Evolutionary conservation across 305 asterid genomes (phyloP), one percentile per base, ranked within the genome.

Genomic region (Fraxinus floribunda): DNA sequence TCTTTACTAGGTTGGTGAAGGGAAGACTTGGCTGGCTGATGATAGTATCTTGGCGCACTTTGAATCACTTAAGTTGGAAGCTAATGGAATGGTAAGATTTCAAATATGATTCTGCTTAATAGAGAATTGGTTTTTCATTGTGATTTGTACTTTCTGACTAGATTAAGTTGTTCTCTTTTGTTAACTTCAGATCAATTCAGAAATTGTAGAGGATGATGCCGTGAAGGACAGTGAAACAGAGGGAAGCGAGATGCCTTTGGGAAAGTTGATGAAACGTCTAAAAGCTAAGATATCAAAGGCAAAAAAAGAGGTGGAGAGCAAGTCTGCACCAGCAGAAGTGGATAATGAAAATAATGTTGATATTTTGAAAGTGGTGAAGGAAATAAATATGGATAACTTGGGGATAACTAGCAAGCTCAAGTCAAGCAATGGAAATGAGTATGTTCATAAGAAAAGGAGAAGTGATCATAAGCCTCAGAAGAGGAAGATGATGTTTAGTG

Each of bases 231-330:
- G 97, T 88, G 99, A 94, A 87, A 90, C 92, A 32, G 99, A 97
- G 88, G 97, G 92, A 78, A 94, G 91, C 87, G 99, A 97, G 90
- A 89, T 97, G 93, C 98, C 99, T 68, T 85, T 97, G 83, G 97
- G 92, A 49, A 95, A 95, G 91, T 89, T 97, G 85, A 89, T 97
- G 90, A 91, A 97, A 87, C 97, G 89, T 77, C 89, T 97, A 74
- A 95, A 94, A 88, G 97, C 99, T 52, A 97, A 91, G 89, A 93
- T 84, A 62, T 86, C 93, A 35, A 94, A 93, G 92, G 86, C 94
- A 75, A 92, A 93, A 85, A 95, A 93, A 86, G 97, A 90, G 88
- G 89, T 87, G 75, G 95, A 90, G 87, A 86, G 84, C 55, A 93
- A 89, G 78, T 79, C 93, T 87, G 81, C 88, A 70, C 84, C 84